These are phyloP conservation scores for Brassica balearica DNA, from an alignment of 441 rosid genomes.

Conservation along the genomic window DNA sequence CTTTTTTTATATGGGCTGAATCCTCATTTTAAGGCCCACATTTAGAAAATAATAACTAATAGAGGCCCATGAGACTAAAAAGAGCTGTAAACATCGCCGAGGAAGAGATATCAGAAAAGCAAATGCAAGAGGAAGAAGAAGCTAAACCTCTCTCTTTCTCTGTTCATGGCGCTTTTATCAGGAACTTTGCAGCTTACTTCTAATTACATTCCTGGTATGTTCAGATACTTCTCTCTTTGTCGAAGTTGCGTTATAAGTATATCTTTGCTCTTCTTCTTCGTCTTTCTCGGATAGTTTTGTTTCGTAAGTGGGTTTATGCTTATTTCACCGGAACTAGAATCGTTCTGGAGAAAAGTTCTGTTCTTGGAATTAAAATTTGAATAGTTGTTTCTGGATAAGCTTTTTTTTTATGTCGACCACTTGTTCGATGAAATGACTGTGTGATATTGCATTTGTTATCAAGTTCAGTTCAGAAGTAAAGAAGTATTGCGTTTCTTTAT, in stretches of 20 bases:
- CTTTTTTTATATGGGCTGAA: not conserved
- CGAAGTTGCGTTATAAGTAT: not conserved
- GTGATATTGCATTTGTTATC: not conserved
- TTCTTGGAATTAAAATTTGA: not conserved
- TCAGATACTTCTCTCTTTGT: not conserved
- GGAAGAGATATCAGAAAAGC: not conserved
- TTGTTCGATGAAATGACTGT: constrained; percentile 39
- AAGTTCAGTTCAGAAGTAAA: too few relatives aligned
- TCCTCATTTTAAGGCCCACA: not conserved
- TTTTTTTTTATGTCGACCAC: constrained; percentile 29
- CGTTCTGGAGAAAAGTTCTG: not conserved
- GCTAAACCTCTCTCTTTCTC: constrained; percentile 16
- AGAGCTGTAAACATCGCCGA: not conserved
- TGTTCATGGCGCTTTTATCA: constrained; percentile 34
- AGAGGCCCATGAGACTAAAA: not conserved
- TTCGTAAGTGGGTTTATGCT: not conserved
- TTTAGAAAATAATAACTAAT: not conserved
- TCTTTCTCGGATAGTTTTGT: not conserved
- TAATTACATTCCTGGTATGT: constrained; percentile 37
- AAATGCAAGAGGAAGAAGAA: constrained; percentile 8
- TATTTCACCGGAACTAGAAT: not conserved
- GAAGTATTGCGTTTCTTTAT: too few relatives aligned
- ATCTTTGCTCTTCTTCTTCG: not conserved
- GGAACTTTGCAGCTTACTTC: constrained; percentile 34
- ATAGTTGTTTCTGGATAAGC: constrained; percentile 10